These are phyloP conservation scores for Croton setiger DNA, from an alignment of 441 rosid genomes.

Conservation along the genomic window DNA sequence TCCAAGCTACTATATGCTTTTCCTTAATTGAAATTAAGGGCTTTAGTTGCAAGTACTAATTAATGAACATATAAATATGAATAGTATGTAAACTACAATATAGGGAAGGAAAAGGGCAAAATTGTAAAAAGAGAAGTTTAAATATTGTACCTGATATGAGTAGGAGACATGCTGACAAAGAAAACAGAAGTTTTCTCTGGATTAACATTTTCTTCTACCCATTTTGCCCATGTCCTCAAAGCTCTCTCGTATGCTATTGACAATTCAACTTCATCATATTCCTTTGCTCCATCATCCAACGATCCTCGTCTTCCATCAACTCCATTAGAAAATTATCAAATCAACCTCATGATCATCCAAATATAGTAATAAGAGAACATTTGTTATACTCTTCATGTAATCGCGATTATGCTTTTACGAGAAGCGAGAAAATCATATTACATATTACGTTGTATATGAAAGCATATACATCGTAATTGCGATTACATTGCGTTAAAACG, in stretches of 20 bases:
- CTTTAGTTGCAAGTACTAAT: too few relatives aligned
- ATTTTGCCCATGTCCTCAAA: conserved; percentile 65
- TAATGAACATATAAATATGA: too few relatives aligned
- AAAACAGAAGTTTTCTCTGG: conserved; percentile 62
- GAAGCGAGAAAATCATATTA: too few relatives aligned
- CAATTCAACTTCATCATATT: conserved; percentile 64
- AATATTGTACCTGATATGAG: conserved; percentile 53
- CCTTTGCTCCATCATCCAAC: conserved; percentile 50
- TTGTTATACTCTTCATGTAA: too few relatives aligned
- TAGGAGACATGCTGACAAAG: conserved; percentile 83
- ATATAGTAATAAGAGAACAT: too few relatives aligned
- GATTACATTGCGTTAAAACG: too few relatives aligned
- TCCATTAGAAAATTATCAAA: conserved; percentile 5
- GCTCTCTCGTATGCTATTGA: conserved; percentile 60
- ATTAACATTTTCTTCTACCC: conserved; percentile 65
- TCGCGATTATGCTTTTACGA: too few relatives aligned
- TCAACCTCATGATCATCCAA: conserved; percentile 1
- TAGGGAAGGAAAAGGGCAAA: not conserved
- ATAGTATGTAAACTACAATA: too few relatives aligned
- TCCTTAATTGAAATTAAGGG: too few relatives aligned
- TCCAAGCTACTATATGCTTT: too few relatives aligned
- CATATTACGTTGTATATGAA: too few relatives aligned
- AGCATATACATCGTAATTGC: too few relatives aligned
- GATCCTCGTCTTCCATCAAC: conserved; percentile 45
- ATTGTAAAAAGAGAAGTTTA: not conserved